Base-by-base conservation (phyloP, 2,329 filamentous ascomycete genomes). In the Ramularia endophylla region DNA sequence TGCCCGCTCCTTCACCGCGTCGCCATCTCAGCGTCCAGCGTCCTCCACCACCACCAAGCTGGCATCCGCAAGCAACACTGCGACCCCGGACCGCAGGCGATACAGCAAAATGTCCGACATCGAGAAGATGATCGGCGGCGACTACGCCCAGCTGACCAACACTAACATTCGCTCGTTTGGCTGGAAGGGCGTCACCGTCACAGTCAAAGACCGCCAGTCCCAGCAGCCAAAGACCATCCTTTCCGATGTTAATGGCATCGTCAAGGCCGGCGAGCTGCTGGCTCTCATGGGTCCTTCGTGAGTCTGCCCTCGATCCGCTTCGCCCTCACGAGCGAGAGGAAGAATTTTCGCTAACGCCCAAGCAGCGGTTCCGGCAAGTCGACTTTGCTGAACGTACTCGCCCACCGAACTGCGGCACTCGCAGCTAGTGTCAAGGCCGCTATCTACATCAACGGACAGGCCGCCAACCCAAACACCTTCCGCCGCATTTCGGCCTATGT, bases 241-340 rank as follows among this genome's bases (percentile, higher is more conserved):
- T 4, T 71, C 75, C 22, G 68, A 76, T 51, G 74, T 82, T 35
- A 72, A 74, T 54, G 85, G 85, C 8, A 64, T 78, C 37, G 76
- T 85, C 32, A 67, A 79, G 59, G 80, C 81, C 22, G 85, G 84
- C 33, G 80, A 88, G 59, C 69, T 89, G 30, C 74, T 87, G 46
- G 87, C 87, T 28, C 65, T 94, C 33, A 90, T 94, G 85, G 87
- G 87, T 17, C 86, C 86, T 7, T 70, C 66, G 65, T 78, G 69
- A 49, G 61, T 59, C 13, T 15, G 12, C 20, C 15, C 9, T 31
- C 29, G 32, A 17, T 13, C 15, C 30, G 12, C 30, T 32, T 16
- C 30, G 18, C 30, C 18, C 27, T 11, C n/a, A n/a, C n/a, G n/a
- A n/a, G n/a, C n/a, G n/a, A n/a, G n/a, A n/a, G 8, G 17, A 3